Base-by-base conservation (phyloP, 2,329 filamentous ascomycete species). In the Alternaria metachromatica region DNA sequence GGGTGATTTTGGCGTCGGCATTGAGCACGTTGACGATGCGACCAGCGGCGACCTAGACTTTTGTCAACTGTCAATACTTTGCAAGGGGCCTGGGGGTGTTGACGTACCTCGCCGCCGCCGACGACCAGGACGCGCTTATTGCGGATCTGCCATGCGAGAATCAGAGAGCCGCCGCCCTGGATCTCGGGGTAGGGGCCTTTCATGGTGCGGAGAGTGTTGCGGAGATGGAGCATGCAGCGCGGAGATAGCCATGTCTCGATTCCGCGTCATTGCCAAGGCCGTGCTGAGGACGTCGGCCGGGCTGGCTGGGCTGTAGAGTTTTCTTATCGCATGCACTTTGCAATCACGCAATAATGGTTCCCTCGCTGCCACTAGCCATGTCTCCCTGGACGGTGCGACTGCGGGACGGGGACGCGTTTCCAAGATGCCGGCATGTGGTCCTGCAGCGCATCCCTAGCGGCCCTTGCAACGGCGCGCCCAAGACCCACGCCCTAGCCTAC, bases 11-110 rank as follows among this genome's bases (percentile, higher is more conserved):
- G 76, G 95, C 96, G 75, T 98, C 95, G 80, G 96, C 96, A 78
- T 97, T 96, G 82, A 97, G 93, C 65, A 95, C 90, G 82, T 97
- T 93, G 64, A 97, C 87, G 73, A 99, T 97, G 65, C 96, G 93
- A 60, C 95, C 94, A 59, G 96, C 94, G 63, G 96, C 96, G 69
- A 99, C 96, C 96, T 98, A 79, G 63, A 64, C 65, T 79, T 72
- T 56, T 63, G 77, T 80, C 73, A 80, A 79, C 66, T 49, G 73
- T 77, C 76, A 75, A 73, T 58, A 68, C 60, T 64, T 51, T 45
- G 58, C 46, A 30, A 41, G 58, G 51, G 60, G 59, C 25, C 41
- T 48, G 21, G 28, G 20, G 26, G 43, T 7, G 9, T 43, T 12
- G 15, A 80, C 87, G 71, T 84, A 97, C 95, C 87, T 98, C 95